These are phyloP conservation scores for Wickerhamomyces queroliae DNA, from an alignment of 805 yeast genomes.

Conservation along the genomic window DNA sequence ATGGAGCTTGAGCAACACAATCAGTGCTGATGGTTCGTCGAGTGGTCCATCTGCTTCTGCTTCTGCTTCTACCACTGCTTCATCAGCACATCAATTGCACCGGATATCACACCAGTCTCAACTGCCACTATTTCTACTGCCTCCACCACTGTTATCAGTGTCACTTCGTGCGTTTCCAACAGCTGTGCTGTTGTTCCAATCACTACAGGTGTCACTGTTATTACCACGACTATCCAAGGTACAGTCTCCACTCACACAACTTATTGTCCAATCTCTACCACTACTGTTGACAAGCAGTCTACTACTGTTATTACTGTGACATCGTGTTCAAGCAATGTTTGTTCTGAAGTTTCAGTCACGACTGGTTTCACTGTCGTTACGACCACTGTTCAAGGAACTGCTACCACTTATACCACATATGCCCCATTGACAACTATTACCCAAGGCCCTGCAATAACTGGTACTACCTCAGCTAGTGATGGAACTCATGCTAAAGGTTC, in stretches of 20 bases:
- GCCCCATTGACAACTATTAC: not conserved
- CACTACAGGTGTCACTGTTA: slow-evolving; percentile 18
- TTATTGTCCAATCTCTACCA: slow-evolving; percentile 6
- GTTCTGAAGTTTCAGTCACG: not conserved
- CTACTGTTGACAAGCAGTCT: not conserved
- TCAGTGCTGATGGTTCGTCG: no score
- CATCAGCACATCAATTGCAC: no score
- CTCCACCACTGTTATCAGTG: slow-evolving; percentile 1
- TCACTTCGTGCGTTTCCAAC: not conserved
- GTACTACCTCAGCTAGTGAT: not conserved
- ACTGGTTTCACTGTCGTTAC: no score
- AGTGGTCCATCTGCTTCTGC: no score
- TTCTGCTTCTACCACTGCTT: no score
- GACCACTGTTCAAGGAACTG: no score
- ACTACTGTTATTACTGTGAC: not conserved
- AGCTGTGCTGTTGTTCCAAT: not conserved
- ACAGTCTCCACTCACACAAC: slow-evolving; percentile 11
- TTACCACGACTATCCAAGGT: slow-evolving; percentile 27
- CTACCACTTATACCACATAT: not conserved
- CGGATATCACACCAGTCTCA: no score
- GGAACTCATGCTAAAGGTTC: not conserved
- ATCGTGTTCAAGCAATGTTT: not conserved
- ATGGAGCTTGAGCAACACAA: no score
- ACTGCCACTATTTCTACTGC: no score
- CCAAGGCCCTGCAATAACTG: no score